These are phyloP conservation scores for Allium cepa DNA, from an alignment of 106 monocot genomes.

Conservation along the genomic window DNA sequence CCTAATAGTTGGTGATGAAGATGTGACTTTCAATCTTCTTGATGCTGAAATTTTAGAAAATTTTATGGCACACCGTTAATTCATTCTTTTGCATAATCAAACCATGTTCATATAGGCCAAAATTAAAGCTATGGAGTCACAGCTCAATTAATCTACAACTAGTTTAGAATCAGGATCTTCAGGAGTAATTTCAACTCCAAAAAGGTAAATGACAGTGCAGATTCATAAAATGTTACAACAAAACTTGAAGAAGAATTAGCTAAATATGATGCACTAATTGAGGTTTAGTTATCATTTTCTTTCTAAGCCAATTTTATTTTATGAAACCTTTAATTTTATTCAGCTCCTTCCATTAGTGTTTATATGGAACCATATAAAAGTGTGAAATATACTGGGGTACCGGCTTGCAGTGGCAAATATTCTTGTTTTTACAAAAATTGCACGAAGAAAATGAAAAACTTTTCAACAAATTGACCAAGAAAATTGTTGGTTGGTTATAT, in stretches of 20 bases:
- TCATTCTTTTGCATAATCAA: too few relatives aligned
- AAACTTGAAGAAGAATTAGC: constrained; percentile 91
- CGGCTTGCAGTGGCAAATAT: too few relatives aligned
- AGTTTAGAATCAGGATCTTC: constrained; percentile 52
- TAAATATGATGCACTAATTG: constrained; percentile 90
- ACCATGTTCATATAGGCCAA: constrained; percentile 40
- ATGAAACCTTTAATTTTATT: too few relatives aligned
- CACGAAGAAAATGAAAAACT: constrained; percentile 97
- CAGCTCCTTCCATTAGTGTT: background rate
- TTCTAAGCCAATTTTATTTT: too few relatives aligned
- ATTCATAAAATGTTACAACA: constrained; percentile 57
- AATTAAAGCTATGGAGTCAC: constrained; percentile 59
- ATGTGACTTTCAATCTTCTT: too few relatives aligned
- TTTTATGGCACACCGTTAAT: too few relatives aligned
- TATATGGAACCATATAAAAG: background rate
- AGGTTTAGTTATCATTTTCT: constrained; percentile 27
- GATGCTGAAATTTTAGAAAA: too few relatives aligned
- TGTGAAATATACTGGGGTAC: too few relatives aligned
- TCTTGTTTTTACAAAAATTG: constrained; percentile 47
- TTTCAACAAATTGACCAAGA: constrained; percentile 91
- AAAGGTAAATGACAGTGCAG: constrained; percentile 35
- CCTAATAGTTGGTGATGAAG: too few relatives aligned
- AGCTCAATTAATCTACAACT: constrained; percentile 47
- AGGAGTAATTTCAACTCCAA: constrained; percentile 41
- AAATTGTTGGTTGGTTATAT: constrained; percentile 9